A percentile compares a stretch with the other conserved stretches of the same genome.
Evolutionary conservation across 306 rosid species (phyloP).

Genomic region (Purshia tridentata): DNA sequence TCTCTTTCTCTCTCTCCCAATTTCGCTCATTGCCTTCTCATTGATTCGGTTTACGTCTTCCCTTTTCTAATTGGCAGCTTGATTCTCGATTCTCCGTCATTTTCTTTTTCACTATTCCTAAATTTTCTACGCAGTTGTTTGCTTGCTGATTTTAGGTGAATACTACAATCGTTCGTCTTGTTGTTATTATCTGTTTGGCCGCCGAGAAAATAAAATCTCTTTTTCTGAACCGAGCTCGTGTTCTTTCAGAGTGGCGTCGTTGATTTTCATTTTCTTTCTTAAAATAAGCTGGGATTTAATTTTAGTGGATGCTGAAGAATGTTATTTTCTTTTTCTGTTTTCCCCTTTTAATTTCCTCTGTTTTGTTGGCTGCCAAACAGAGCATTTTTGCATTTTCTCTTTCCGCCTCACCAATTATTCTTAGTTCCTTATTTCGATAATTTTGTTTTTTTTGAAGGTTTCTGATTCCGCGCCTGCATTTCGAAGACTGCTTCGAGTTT

Average conservation of each 20-base stretch:
- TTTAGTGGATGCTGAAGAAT: neutral
- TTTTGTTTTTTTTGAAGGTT: constrained; percentile 18
- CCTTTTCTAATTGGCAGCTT: constrained; percentile 12
- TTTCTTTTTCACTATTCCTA: neutral
- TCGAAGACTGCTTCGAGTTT: neutral
- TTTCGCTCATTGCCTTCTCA: constrained; percentile 25
- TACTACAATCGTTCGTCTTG: neutral
- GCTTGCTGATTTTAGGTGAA: constrained; percentile 24
- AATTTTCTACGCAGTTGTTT: neutral
- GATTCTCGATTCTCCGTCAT: constrained; percentile 6
- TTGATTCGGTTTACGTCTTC: constrained; percentile 10
- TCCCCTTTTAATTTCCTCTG: constrained; percentile 5
- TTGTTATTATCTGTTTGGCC: constrained; percentile 30
- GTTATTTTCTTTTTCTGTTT: neutral
- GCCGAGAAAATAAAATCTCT: constrained; percentile 25
- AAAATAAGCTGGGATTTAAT: neutral
- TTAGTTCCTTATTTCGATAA: neutral
- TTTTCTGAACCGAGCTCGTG: neutral
- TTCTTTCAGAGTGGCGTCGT: neutral
- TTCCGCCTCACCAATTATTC: constrained; percentile 2
- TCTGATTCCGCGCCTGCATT: constrained; percentile 18
- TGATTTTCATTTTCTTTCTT: neutral
- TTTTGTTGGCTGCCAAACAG: constrained; percentile 27
- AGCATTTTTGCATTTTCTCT: constrained; percentile 11
- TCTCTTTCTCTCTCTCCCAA: neutral